These are phyloP conservation scores for Papiliotrema terrestris DNA, from an alignment of 1,284 basidiomycete genomes.

Conservation along the genomic window DNA sequence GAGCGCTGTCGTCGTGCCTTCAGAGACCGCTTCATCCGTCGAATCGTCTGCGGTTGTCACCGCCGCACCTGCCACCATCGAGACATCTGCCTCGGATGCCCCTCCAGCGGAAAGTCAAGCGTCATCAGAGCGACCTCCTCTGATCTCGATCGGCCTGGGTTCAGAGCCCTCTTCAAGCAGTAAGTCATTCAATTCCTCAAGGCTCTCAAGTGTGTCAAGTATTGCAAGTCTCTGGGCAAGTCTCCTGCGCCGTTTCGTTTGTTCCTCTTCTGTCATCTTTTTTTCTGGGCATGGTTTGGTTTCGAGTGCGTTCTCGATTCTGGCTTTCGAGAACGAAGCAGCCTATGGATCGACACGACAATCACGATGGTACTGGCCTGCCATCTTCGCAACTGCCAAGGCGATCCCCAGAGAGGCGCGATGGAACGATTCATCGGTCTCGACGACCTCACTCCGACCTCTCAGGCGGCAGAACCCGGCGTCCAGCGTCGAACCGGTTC, in stretches of 20 bases:
- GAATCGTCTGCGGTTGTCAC: background rate
- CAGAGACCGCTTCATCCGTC: background rate
- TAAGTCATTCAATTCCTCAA: constrained; percentile 3
- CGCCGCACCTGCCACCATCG: background rate
- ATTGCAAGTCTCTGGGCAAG: background rate
- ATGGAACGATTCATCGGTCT: background rate
- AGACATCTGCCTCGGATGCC: background rate
- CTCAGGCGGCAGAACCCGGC: background rate
- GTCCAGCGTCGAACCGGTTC: background rate
- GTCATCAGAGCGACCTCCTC: background rate
- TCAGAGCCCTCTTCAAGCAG: background rate
- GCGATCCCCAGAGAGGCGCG: background rate
- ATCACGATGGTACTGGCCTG: background rate
- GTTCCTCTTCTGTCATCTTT: background rate
- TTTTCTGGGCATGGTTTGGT: background rate
- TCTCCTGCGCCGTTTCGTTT: background rate
- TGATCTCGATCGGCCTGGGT: background rate
- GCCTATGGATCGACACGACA: background rate
- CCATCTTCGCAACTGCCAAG: background rate
- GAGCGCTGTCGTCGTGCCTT: background rate
- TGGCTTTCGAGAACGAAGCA: background rate
- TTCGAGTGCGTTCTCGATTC: background rate
- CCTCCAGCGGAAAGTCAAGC: background rate
- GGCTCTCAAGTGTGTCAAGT: constrained; percentile 1
- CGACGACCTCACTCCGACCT: background rate